Base-by-base conservation (phyloP, 306 rosid species). In the Fagus sylvatica region DNA sequence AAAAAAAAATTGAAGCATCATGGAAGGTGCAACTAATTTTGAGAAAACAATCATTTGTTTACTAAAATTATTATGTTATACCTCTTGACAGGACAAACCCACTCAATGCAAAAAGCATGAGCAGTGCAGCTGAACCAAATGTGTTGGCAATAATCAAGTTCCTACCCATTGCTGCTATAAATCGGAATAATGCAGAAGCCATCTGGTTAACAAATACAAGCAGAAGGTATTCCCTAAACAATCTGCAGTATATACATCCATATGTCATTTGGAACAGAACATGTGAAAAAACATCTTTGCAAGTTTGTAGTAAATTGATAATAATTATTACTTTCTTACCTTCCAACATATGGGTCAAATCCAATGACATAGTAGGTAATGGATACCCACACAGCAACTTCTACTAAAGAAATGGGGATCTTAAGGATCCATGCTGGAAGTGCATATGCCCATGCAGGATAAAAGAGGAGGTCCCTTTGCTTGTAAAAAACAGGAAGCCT, bases 31-130 rank as follows among this genome's bases (percentile, higher is more conserved):
- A 71, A 37, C 1, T 5, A 57, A 74, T 40, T 16, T 17, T n/a
- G 32, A 76, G 66, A 60, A 30, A 32, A 39, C 65, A 49, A 66
- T 42, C 54, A 28, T 22, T 15, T 3, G 32, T 48, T 2, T 62
- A 51, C 33, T 57, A 15, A 60, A 74, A 53, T 30, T 12, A 42
- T 36, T 56, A 42, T 46, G 28, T 16, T 6, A 33, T 84, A 90
- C 97, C 95, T 87, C 85, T 86, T 28, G 97, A 87, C 49, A 92
- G 79, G 69, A 90, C 88, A 74, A 92, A 87, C 36, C 97, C 97
- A 2, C 96, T 87, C 54, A 90, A 56, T 0, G 88, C 84, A 2
- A 88, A 81, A 79, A 88, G 76, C 3, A 74, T 1, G 48, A 88
- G 84, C 64, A 88, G 67, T 64, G 83, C 86, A 73, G 87, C 84